phyloP scores from a whole-genome alignment of 805 yeast species.

The Hanseniaspora singularis region DNA sequence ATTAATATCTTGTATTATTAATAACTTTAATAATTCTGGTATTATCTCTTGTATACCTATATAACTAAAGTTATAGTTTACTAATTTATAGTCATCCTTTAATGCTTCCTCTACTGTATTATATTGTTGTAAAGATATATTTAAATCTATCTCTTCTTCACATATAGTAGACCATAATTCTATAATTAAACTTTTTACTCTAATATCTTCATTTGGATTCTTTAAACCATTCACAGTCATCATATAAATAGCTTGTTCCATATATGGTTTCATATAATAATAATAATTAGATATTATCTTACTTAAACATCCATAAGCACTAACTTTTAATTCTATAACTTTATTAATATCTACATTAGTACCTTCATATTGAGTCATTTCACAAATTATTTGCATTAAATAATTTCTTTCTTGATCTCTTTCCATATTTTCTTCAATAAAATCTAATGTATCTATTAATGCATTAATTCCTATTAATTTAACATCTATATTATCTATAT shows the following conservation, averaged over 20 bases:
- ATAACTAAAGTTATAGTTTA: constrained; percentile 68
- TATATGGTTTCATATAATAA: constrained; percentile 78
- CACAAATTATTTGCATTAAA: constrained; percentile 98
- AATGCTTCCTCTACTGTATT: constrained; percentile 24
- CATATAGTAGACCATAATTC: constrained; percentile 99
- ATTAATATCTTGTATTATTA: constrained; percentile 35
- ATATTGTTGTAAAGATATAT: constrained; percentile 52
- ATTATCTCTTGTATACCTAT: constrained; percentile 74
- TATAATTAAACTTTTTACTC: constrained; percentile 94
- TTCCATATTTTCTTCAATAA: constrained; percentile 77
- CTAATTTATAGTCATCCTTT: constrained; percentile 32
- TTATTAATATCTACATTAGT: too few species aligned
- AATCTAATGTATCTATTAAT: constrained; percentile 77
- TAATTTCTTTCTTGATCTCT: constrained; percentile 91
- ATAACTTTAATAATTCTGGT: constrained; percentile 68
- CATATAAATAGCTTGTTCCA: constrained; percentile 92
- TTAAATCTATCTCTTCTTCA: constrained; percentile 84
- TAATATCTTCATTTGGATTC: constrained; percentile 48
- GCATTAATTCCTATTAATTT: constrained; percentile 87
- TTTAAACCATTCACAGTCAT: constrained; percentile 88
- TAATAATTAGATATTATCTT: constrained; percentile 84
- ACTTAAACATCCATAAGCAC: constrained; percentile 92
- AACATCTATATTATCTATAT: constrained; percentile 68
- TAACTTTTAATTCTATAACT: constrained; percentile 71
- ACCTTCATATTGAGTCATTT: constrained; percentile 96